A percentile compares a stretch with the other conserved stretches of the same genome.
Evolutionary conservation across 257 asterid species (phyloP).

Genomic region (Capsicum chinense): DNA sequence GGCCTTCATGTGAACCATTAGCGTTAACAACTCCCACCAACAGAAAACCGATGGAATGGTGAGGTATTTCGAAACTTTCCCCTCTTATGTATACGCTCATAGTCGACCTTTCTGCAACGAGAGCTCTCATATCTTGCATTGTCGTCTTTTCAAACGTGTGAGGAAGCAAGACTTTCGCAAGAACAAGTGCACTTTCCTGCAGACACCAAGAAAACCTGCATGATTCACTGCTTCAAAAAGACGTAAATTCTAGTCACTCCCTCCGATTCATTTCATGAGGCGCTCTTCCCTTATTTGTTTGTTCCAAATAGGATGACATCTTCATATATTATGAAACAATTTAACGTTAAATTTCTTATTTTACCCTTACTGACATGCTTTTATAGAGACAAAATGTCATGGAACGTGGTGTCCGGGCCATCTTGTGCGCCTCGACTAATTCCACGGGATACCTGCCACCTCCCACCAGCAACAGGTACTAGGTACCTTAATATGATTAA

Average conservation of each 20-base stretch:
- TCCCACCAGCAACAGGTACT: no score
- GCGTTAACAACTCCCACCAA: conserved; percentile 79
- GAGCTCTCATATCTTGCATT: conserved; percentile 81
- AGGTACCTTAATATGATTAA: not conserved
- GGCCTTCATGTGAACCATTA: conserved; percentile 65
- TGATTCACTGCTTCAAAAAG: not conserved
- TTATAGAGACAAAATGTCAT: not conserved
- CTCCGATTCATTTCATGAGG: not conserved
- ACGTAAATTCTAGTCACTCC: conserved; percentile 12
- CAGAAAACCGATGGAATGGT: conserved; percentile 76
- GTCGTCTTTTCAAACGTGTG: conserved; percentile 70
- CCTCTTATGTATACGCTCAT: conserved; percentile 72
- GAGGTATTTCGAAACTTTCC: conserved; percentile 79
- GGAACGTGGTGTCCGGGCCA: no score
- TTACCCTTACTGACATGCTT: not conserved
- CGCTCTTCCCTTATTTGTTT: not conserved
- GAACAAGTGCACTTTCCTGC: conserved; percentile 86
- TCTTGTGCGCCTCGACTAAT: no score
- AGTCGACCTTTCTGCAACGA: conserved; percentile 71
- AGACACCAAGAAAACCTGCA: conserved; percentile 28
- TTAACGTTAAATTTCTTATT: not conserved
- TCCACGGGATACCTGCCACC: no score
- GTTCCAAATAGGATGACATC: not conserved
- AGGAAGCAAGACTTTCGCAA: conserved; percentile 84
- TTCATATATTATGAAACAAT: not conserved